phyloP scores from a whole-genome alignment of 345 rosid genomes.

The Moringa oleifera region DNA sequence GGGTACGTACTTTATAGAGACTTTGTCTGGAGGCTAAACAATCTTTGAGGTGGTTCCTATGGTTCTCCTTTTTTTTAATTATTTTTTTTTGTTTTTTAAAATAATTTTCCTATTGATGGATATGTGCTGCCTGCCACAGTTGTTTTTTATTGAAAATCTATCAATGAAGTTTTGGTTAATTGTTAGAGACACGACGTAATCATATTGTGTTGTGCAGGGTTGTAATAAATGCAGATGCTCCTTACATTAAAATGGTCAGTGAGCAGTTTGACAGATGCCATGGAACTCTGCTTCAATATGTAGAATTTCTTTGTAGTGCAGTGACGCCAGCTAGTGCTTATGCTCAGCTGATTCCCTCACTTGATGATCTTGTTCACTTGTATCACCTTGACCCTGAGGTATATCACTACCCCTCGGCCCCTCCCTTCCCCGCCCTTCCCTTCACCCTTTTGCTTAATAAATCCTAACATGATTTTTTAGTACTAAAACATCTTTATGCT shows the following conservation, averaged over 20 bases:
- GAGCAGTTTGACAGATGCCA: constrained; percentile 99
- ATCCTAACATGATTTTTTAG: not conserved
- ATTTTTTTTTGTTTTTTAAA: too few relatives aligned
- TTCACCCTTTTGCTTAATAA: too few relatives aligned
- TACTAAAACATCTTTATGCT: not conserved
- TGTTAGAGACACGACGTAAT: not conserved
- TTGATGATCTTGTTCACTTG: constrained; percentile 75
- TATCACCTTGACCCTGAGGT: constrained; percentile 99
- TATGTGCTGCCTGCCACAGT: too few relatives aligned
- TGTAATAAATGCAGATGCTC: constrained; percentile 86
- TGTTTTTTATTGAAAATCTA: too few relatives aligned
- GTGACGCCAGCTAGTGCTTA: constrained; percentile 71
- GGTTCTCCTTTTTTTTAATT: not conserved
- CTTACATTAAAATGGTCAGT: constrained; percentile 97
- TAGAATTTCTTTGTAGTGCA: constrained; percentile 87
- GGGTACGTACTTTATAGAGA: not conserved
- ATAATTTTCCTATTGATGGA: too few relatives aligned
- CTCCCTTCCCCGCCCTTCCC: too few relatives aligned
- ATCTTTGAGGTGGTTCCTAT: not conserved
- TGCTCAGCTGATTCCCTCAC: constrained; percentile 79
- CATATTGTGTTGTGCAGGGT: constrained; percentile 53
- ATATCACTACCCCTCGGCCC: constrained; percentile 21
- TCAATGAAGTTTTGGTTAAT: too few relatives aligned
- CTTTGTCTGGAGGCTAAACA: not conserved
- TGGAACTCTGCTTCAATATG: constrained; percentile 98